Percentiles rank a stretch among this genome's conserved stretches.
phyloP scores from a whole-genome alignment of 2,329 filamentous ascomycete genomes.

The Diaporthe ampelina region DNA sequence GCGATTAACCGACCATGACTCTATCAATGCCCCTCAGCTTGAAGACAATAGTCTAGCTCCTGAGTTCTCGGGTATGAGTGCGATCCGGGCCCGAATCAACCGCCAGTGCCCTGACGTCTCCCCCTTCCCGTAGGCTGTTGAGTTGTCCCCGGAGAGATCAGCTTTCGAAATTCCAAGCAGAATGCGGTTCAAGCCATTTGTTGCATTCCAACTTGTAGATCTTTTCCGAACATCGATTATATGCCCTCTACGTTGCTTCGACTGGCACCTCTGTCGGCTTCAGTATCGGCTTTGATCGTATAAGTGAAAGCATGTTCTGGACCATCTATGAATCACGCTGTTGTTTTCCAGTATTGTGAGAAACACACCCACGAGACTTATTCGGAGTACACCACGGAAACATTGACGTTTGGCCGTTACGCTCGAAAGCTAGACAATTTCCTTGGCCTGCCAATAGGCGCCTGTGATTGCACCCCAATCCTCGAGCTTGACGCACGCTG shows the following conservation, averaged over 20 bases:
- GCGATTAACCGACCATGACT: constrained; percentile 9
- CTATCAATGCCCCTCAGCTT: constrained; percentile 8
- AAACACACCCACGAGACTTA: neutral
- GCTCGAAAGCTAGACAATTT: neutral
- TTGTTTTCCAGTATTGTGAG: neutral
- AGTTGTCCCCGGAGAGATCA: neutral
- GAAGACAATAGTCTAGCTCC: neutral
- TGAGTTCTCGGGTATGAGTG: neutral
- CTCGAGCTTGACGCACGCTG: constrained; percentile 14
- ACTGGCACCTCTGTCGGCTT: too few relatives aligned
- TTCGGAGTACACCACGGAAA: neutral
- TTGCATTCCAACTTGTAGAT: too few relatives aligned
- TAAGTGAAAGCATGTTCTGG: neutral
- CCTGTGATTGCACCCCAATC: neutral
- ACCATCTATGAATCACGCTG: too few relatives aligned
- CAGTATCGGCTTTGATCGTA: neutral
- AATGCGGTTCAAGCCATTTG: too few relatives aligned
- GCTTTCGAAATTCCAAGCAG: neutral
- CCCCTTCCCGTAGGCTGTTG: neutral
- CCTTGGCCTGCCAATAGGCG: constrained; percentile 4
- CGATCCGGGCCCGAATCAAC: neutral
- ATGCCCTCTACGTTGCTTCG: neutral
- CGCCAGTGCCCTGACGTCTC: neutral
- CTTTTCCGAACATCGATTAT: neutral
- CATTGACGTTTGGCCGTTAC: neutral